These are phyloP conservation scores for Fusarium paranaense DNA, from an alignment of 2,329 filamentous ascomycete species.

Conservation along the genomic window DNA sequence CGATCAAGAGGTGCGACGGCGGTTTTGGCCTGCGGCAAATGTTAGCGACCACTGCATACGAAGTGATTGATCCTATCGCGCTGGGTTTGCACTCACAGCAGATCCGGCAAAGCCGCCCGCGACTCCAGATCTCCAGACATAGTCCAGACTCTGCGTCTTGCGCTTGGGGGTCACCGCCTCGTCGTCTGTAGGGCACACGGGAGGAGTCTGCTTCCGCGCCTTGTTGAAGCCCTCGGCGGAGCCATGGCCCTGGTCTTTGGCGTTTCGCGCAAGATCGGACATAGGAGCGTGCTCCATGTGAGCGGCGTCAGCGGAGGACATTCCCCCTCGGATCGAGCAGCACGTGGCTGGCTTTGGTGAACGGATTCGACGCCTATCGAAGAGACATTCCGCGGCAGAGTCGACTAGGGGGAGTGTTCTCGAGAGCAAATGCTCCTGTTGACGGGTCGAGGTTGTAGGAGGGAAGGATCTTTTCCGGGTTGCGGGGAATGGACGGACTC, in stretches of 20 bases:
- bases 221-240: slow-evolving; percentile 32
- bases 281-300: slow-evolving; percentile 69
- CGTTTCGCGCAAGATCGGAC: slow-evolving; percentile 61
- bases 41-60: slow-evolving; percentile 14
- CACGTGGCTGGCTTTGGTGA: slow-evolving; percentile 40
- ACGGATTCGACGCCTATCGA: slow-evolving; percentile 31
- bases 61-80: background rate
- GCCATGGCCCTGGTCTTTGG: slow-evolving; percentile 46
- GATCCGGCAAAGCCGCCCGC: slow-evolving; percentile 93
- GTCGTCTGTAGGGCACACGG: slow-evolving; percentile 62
- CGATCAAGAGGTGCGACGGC: slow-evolving; percentile 95
- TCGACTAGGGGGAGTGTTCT: slow-evolving; percentile 1
- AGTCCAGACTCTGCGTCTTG: slow-evolving; percentile 78
- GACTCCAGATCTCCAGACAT: slow-evolving; percentile 83
- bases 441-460: background rate
- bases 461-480: slow-evolving; percentile 10
- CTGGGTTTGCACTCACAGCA: slow-evolving; percentile 71
- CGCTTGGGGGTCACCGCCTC: slow-evolving; percentile 56
- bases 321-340: slow-evolving; percentile 51
- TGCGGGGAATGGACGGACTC: slow-evolving; percentile 18
- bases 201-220: slow-evolving; percentile 50
- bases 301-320: slow-evolving; percentile 67
- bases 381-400: slow-evolving; percentile 41
- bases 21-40: slow-evolving; percentile 80
- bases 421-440: slow-evolving; percentile 5